These are phyloP conservation scores for Sporothrix brunneoviolacea DNA, from an alignment of 2,329 filamentous ascomycete species.

Conservation along the genomic window DNA sequence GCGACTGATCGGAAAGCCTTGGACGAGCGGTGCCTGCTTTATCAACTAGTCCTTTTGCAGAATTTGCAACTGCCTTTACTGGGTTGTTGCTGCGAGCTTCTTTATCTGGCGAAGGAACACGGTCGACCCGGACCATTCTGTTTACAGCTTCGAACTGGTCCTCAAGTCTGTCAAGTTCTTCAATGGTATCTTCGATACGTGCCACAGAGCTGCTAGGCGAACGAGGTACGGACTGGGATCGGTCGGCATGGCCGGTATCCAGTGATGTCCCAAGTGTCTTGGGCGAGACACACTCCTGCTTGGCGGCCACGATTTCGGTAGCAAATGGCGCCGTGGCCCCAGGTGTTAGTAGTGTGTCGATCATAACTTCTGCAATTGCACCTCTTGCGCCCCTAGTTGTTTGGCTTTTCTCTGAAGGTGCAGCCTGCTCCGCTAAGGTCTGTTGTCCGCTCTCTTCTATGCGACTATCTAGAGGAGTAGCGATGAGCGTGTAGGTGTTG, in stretches of 20 bases:
- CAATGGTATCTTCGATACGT: conserved; percentile 58
- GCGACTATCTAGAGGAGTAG: conserved; percentile 33
- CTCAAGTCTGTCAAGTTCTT: conserved; percentile 55
- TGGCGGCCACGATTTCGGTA: background rate
- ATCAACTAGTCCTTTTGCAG: conserved; percentile 7
- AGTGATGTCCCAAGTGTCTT: background rate
- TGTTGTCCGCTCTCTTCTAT: too few relatives aligned
- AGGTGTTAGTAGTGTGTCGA: conserved; percentile 11
- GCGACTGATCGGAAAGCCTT: conserved; percentile 27
- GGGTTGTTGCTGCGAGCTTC: conserved; percentile 16
- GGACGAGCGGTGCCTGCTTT: conserved; percentile 35
- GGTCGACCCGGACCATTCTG: conserved; percentile 31
- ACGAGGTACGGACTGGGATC: conserved; percentile 10
- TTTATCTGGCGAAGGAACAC: conserved; percentile 28
- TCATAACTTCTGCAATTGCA: conserved; percentile 7
- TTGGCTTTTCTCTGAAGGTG: background rate
- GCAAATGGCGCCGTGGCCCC: background rate
- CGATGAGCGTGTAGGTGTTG: conserved; percentile 42
- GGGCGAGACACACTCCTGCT: conserved; percentile 3
- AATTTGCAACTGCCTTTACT: background rate
- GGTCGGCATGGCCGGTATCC: background rate
- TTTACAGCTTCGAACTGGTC: conserved; percentile 53
- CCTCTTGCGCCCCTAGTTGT: background rate
- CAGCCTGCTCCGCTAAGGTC: background rate
- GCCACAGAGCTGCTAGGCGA: conserved; percentile 17